A percentile compares a stretch with the other conserved stretches of the same genome.
These are phyloP conservation scores for Vitis hybrid DNA, from an alignment of 177 flowering plant species.

Conservation along the genomic window DNA sequence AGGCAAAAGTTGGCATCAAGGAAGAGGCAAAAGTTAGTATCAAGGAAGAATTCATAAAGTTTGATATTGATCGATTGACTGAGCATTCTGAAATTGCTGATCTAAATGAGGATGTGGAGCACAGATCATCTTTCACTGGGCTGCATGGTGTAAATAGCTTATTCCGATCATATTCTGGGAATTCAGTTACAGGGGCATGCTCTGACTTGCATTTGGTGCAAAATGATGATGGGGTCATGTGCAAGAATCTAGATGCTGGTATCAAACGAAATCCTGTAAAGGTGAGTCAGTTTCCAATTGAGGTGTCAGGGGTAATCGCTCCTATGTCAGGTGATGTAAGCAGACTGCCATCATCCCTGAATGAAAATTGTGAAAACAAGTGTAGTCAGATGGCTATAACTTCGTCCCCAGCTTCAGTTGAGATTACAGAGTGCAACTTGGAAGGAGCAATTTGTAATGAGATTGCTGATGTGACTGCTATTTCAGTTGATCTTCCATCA, in stretches of 20 bases:
- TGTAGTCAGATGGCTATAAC: slow-evolving; percentile 7
- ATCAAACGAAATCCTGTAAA: slow-evolving; percentile 10
- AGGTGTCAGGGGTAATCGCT: background rate
- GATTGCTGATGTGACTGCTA: slow-evolving; percentile 12
- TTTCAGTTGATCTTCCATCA: slow-evolving; percentile 4
- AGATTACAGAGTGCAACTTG: background rate
- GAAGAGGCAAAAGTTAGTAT: background rate
- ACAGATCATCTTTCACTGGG: slow-evolving; percentile 4
- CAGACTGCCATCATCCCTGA: background rate
- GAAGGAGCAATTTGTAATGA: slow-evolving; percentile 9
- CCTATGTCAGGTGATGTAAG: background rate
- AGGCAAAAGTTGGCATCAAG: slow-evolving; percentile 18
- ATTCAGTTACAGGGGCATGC: slow-evolving; percentile 4
- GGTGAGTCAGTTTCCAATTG: slow-evolving; percentile 6
- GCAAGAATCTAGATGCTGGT: slow-evolving; percentile 13
- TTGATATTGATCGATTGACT: slow-evolving; percentile 3
- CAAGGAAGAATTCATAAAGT: slow-evolving; percentile 5
- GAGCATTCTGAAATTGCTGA: slow-evolving; percentile 14
- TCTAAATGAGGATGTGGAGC: slow-evolving; percentile 4
- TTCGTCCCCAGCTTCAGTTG: slow-evolving; percentile 2
- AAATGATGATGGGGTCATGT: background rate
- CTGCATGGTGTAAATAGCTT: background rate
- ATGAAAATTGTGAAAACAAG: slow-evolving; percentile 14
- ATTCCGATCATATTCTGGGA: slow-evolving; percentile 1
- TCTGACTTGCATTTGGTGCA: slow-evolving; percentile 11